phyloP scores from a whole-genome alignment of 2,329 filamentous ascomycete species.

The Aspergillus niger region DNA sequence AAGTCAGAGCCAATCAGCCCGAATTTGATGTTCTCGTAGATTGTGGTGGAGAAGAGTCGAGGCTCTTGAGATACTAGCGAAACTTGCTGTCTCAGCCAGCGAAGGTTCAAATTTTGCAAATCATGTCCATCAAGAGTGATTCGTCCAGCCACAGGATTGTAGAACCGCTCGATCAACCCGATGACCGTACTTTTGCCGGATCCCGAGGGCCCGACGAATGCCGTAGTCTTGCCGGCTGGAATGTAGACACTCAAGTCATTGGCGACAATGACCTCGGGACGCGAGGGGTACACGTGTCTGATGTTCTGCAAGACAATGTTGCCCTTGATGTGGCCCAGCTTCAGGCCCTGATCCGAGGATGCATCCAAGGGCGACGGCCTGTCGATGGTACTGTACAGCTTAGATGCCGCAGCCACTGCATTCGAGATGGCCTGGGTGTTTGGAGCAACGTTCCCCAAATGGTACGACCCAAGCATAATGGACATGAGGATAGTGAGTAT shows the following conservation, averaged over 20 bases:
- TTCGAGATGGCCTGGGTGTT: constrained; percentile 47
- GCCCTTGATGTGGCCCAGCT: constrained; percentile 29
- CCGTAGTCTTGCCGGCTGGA: constrained; percentile 54
- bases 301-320: constrained; percentile 46
- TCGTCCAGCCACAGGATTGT: constrained; percentile 55
- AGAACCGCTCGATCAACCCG: constrained; percentile 58
- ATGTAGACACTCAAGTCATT: constrained; percentile 47
- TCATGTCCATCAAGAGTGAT: constrained; percentile 70
- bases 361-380: constrained; percentile 44
- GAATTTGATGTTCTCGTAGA: constrained; percentile 73
- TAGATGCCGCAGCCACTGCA: constrained; percentile 42
- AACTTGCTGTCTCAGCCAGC: constrained; percentile 61
- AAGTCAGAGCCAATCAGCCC: constrained; percentile 64
- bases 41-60: constrained; percentile 77
- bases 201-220: constrained; percentile 61
- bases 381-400: constrained; percentile 46
- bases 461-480: constrained; percentile 41
- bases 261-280: constrained; percentile 47
- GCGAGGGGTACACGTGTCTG: constrained; percentile 51
- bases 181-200: constrained; percentile 43
- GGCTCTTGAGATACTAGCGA: constrained; percentile 85
- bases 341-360: constrained; percentile 27
- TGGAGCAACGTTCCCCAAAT: constrained; percentile 42
- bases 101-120: constrained; percentile 69
- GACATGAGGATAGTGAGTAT: constrained; percentile 34